A percentile compares a stretch with the other conserved stretches of the same genome.
Conservation (phyloP, 441 rosid genomes). For the Arabidopsis lyrata region DNA sequence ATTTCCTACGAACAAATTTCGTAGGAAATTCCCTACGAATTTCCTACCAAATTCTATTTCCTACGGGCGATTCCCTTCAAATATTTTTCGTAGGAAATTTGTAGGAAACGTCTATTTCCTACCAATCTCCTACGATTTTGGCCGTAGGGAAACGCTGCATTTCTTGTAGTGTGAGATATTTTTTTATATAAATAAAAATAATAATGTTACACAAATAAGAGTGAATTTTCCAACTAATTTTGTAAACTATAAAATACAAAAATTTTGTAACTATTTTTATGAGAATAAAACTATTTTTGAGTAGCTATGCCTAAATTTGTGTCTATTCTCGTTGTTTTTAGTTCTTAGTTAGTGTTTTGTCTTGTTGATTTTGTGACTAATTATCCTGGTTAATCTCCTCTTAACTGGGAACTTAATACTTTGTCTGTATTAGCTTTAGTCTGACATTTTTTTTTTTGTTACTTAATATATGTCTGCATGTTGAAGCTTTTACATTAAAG, state of each 20-base stretch:
- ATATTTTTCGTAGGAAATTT: no score
- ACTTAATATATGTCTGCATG: slow-evolving; percentile 14
- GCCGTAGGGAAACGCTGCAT: no score
- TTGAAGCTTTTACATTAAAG: neutral
- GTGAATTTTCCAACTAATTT: neutral
- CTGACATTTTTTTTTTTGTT: slow-evolving; percentile 20
- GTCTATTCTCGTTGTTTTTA: slow-evolving; percentile 21
- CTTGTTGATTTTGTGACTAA: slow-evolving; percentile 36
- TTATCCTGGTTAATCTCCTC: slow-evolving; percentile 34
- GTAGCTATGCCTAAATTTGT: neutral
- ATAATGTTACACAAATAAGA: neutral
- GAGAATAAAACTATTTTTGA: neutral
- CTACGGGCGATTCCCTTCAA: no score
- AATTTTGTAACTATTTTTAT: neutral
- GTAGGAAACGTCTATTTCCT: no score
- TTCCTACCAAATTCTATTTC: no score
- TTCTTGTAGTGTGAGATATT: no score
- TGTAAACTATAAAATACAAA: neutral
- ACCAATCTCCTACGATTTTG: no score
- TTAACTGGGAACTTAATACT: slow-evolving; percentile 44
- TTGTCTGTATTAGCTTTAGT: slow-evolving; percentile 32
- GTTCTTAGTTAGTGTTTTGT: slow-evolving; percentile 24
- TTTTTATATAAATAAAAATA: neutral
- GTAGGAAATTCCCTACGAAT: no score
- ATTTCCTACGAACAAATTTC: no score